Base-by-base conservation (phyloP, 2,329 filamentous ascomycete genomes). In the Scedosporium dehoogii region DNA sequence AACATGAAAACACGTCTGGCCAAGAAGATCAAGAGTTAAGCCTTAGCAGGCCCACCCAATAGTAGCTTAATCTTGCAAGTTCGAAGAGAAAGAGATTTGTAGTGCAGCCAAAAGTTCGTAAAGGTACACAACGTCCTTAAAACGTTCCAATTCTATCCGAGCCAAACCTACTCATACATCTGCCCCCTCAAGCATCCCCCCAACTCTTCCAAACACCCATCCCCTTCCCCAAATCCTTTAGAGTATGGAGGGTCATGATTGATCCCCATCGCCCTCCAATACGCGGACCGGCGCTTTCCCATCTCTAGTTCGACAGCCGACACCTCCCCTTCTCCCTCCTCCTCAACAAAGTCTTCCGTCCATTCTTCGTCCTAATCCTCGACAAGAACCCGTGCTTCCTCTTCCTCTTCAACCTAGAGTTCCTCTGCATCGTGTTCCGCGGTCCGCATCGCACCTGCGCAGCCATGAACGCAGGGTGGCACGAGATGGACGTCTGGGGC, bases 381-480 rank as follows among this genome's bases (percentile, higher is more conserved):
- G 75, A 77, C 58, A 86, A 71, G 67, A 85, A 86, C 1, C 84
- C 84, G 66, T 81, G 79, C 66, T 83, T 77, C 25, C 83, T 77
- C 77, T 85, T 86, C 73, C 85, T 81, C 14, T 85, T 71, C 61
- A 85, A 73, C 42, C 83, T 77, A 62, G 79, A 83, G 62, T 78
- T 73, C 59, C 77, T 73, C 62, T 81, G 78, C 81, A 85, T 80
- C 38, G 81, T 85, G 69, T 83, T 78, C 64, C 83, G 79, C 58
- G 83, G 83, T 1, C 81, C 83, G 74, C 79, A 85, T 62, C 83
- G 81, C 66, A 85, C 74, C 73, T 85, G 82, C 64, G 69, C 70
- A 55, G 72, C 71, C 58, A 73, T 77, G n/a, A 85, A 72, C 7
- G 80, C 79, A 33, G 83, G 83, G 70, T 84, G 78, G 29, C 79